These are phyloP conservation scores for Sinapis alba DNA, from an alignment of 441 rosid genomes.

Conservation along the genomic window DNA sequence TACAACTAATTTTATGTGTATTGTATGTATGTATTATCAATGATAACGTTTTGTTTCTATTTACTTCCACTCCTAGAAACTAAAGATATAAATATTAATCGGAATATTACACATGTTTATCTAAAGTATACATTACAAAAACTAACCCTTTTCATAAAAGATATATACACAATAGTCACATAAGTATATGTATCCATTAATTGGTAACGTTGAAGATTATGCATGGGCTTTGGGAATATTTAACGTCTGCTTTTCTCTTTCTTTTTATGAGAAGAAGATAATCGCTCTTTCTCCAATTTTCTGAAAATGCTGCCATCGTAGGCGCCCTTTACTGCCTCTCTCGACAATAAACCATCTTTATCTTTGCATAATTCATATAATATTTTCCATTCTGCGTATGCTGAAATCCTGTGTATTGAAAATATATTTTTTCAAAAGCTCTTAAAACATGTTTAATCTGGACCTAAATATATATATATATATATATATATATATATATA, in stretches of 20 bases:
- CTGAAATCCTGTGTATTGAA: constrained; percentile 50
- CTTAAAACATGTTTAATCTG: neutral
- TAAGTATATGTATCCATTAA: neutral
- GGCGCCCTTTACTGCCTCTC: constrained; percentile 51
- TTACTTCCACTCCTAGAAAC: neutral
- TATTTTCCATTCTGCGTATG: constrained; percentile 62
- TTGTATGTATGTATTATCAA: neutral
- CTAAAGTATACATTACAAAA: neutral
- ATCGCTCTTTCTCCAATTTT: constrained; percentile 50
- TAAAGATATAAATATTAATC: no score
- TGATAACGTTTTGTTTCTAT: neutral
- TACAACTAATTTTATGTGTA: neutral
- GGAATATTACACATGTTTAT: neutral
- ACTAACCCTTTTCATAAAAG: neutral
- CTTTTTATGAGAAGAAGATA: neutral
- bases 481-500: no score
- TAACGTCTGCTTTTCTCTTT: neutral
- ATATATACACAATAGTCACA: neutral
- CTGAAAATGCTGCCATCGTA: constrained; percentile 75
- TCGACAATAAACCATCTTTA: constrained; percentile 56
- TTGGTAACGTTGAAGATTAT: neutral
- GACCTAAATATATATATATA: no score
- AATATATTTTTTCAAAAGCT: neutral
- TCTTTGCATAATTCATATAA: constrained; percentile 56
- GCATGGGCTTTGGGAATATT: neutral